Base-by-base conservation (phyloP, 2,329 filamentous ascomycete species). In the Neofusicoccum cordaticola region DNA sequence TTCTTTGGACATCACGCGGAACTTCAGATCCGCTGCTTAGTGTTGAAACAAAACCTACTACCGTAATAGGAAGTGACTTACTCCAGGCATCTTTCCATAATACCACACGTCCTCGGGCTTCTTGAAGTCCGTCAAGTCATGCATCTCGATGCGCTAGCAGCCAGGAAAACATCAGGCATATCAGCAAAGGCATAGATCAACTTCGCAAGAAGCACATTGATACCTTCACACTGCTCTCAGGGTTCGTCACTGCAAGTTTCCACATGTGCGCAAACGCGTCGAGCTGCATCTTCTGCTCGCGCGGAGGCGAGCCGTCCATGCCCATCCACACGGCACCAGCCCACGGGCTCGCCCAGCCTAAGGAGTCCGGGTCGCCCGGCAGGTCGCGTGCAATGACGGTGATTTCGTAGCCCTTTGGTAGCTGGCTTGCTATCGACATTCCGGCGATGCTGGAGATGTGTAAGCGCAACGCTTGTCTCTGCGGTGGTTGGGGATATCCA, bases 341-440 rank as follows among this genome's bases (percentile, higher is more conserved):
- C 70, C 71, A 76, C 2, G 72, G 74, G 62, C 73, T 75, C 1
- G 72, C 71, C 73, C 74, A 77, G 9, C 15, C 19, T 8, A 13
- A 9, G 9, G 34, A 53, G 1, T 39, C 9, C 1, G n/a, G n/a
- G 8, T 53, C 50, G 15, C 69, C 68, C n/a, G 57, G 57, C 0
- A 77, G 67, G 66, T 76, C 66, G 34, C 69, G 66, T 9, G 73
- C 75, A 17, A 75, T 67, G 35, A 77, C 71, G 19, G 74, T 77
- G 9, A 77, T 65, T 13, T 70, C 66, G 66, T 73, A 68, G 35
- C 69, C 41, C 34, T 65, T 48, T 3, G 73, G 67, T 15, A 77
- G 69, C 11, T 63, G 65, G 57, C 73, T 73, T 4, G 75, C 75
- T 4, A 71, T 71, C 5, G 71, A 62, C 67, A 77, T 67, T 57